These are phyloP conservation scores for Teunomyces gatunensis DNA, from an alignment of 805 yeast species.

Conservation along the genomic window DNA sequence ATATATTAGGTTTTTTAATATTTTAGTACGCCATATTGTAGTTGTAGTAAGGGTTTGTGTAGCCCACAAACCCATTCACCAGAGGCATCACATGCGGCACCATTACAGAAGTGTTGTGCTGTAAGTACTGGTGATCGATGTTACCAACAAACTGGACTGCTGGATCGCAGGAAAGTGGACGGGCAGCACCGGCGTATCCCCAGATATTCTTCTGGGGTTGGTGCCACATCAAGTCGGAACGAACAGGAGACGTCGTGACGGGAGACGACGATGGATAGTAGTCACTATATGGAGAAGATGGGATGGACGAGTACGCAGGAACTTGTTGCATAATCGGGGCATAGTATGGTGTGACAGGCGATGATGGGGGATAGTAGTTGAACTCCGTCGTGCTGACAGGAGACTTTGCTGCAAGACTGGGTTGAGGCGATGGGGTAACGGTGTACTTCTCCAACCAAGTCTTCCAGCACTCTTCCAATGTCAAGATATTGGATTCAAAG, in stretches of 20 bases:
- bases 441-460: constrained; percentile 41
- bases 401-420: constrained; percentile 17
- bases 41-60: constrained; percentile 37
- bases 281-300: constrained; percentile 6
- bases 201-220: constrained; percentile 16
- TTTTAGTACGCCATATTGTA: constrained; percentile 24
- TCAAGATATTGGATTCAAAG: constrained; percentile 36
- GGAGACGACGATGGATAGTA: constrained; percentile 21
- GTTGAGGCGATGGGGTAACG: background rate
- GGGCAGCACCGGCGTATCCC: constrained; percentile 19
- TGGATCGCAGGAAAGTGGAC: constrained; percentile 12
- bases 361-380: constrained; percentile 18
- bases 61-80: constrained; percentile 26
- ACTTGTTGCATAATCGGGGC: constrained; percentile 4
- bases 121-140: constrained; percentile 5
- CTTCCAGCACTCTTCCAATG: constrained; percentile 45
- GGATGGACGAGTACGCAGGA: constrained; percentile 1
- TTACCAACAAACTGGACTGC: constrained; percentile 21
- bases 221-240: constrained; percentile 3
- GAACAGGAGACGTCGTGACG: constrained; percentile 21
- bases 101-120: constrained; percentile 5
- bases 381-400: constrained; percentile 2
- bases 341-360: constrained; percentile 25
- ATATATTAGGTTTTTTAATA: background rate
- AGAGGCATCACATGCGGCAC: constrained; percentile 6